These are phyloP conservation scores for Wickerhamomyces queroliae DNA, from an alignment of 805 yeast genomes.

Conservation along the genomic window DNA sequence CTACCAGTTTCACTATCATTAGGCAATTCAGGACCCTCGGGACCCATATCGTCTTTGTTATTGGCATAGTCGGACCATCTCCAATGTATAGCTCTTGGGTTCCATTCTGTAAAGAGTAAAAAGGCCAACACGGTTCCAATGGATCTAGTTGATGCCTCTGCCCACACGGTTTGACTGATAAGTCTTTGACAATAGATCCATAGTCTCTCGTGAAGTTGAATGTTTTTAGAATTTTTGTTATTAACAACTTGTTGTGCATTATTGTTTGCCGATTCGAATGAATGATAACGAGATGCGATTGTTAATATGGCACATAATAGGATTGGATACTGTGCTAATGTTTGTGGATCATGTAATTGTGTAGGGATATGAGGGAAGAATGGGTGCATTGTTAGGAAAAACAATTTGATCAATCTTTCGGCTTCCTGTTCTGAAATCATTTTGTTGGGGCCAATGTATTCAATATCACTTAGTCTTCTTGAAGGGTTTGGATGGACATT, in stretches of 20 bases:
- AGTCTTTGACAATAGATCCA: conserved; percentile 83
- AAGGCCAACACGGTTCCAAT: conserved; percentile 85
- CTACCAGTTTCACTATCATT: conserved; percentile 4
- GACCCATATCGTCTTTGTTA: conserved; percentile 16
- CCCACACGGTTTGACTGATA: conserved; percentile 88
- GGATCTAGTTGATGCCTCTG: conserved; percentile 83
- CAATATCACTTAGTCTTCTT: conserved; percentile 48
- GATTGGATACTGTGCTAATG: conserved; percentile 73
- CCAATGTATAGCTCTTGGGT: conserved; percentile 91
- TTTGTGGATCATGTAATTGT: conserved; percentile 60
- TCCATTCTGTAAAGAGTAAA: conserved; percentile 88
- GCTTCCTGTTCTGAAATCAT: conserved; percentile 63
- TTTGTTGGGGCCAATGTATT: conserved; percentile 52
- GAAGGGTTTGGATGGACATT: conserved; percentile 27
- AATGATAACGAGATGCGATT: conserved; percentile 72
- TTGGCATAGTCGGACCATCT: conserved; percentile 82
- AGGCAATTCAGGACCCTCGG: conserved; percentile 1
- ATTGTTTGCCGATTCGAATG: conserved; percentile 37
- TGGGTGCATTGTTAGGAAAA: conserved; percentile 79
- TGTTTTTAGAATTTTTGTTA: conserved; percentile 34
- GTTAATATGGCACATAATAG: conserved; percentile 77
- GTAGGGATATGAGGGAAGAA: conserved; percentile 83
- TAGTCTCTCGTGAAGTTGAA: conserved; percentile 67
- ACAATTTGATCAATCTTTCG: conserved; percentile 46
- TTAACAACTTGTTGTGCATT: conserved; percentile 13